Percentiles rank a stretch among this genome's conserved stretches.
Evolutionary conservation across 2,329 filamentous ascomycete genomes (phyloP).

Genomic region (Keithomyces neogunnii): DNA sequence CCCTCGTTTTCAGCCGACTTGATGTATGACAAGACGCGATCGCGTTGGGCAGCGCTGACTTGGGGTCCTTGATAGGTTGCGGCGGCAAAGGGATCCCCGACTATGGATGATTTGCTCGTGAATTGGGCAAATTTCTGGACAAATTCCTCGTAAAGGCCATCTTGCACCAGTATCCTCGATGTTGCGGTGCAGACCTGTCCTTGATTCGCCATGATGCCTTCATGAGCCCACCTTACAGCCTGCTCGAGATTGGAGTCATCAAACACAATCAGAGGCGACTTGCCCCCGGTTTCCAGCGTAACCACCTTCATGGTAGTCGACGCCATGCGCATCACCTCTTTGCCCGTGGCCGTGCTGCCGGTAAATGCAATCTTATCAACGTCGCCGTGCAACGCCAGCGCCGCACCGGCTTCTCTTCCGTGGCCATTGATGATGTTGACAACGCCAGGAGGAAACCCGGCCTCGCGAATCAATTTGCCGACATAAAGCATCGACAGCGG

Average conservation of each 20-base stretch:
- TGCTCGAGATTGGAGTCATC: conserved; percentile 54
- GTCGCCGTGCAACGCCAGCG: conserved; percentile 52
- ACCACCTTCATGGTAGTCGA: conserved; percentile 50
- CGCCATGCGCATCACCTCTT: conserved; percentile 62
- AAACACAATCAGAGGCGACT: conserved; percentile 51
- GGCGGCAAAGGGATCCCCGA: conserved; percentile 57
- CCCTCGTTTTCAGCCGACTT: conserved; percentile 55
- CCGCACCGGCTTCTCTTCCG: conserved; percentile 54
- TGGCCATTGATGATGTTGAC: conserved; percentile 63
- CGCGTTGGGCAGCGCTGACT: conserved; percentile 55
- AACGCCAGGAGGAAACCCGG: conserved; percentile 65
- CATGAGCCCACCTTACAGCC: conserved; percentile 43
- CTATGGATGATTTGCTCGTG: conserved; percentile 43
- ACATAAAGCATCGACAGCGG: conserved; percentile 53
- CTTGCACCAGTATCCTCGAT: conserved; percentile 51
- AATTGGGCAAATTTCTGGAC: conserved; percentile 51
- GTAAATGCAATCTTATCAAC: conserved; percentile 70
- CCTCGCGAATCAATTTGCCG: conserved; percentile 55
- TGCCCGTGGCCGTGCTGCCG: conserved; percentile 58
- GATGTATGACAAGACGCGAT: conserved; percentile 57
- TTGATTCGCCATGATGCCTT: conserved; percentile 43
- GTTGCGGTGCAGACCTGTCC: conserved; percentile 54
- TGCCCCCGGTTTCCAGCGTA: conserved; percentile 52
- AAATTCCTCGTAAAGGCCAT: conserved; percentile 49
- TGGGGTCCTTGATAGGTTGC: conserved; percentile 61